A percentile compares a stretch with the other conserved stretches of the same genome.
phyloP scores from a whole-genome alignment of 352 stramenopile genomes.

The Saprolegnia diclina region DNA sequence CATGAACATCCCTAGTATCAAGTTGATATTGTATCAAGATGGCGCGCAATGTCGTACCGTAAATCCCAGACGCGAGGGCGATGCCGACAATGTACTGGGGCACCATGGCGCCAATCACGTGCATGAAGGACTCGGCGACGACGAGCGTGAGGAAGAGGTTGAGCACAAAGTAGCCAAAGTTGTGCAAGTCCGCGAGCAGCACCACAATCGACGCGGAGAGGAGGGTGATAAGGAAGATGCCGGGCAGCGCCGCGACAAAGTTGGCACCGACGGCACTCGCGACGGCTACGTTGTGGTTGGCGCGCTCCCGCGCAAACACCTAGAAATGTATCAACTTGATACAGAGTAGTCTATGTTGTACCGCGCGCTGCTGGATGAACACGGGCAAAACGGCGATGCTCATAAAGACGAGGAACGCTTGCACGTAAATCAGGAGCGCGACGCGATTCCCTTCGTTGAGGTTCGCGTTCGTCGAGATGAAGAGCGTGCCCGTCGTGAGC shows the following conservation, averaged over 20 bases:
- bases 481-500: conserved; percentile 68
- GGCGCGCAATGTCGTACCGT: too few species aligned
- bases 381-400: conserved; percentile 80
- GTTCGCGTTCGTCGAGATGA: conserved; percentile 44
- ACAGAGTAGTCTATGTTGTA: too few species aligned
- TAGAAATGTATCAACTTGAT: too few species aligned
- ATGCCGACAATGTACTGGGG: conserved; percentile 58
- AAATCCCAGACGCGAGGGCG: conserved; percentile 40
- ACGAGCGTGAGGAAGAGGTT: conserved; percentile 50
- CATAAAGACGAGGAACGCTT: conserved; percentile 87
- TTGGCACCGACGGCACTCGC: conserved; percentile 53
- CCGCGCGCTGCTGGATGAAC: conserved; percentile 69
- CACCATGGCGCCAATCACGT: conserved; percentile 40
- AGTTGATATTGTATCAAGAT: too few species aligned
- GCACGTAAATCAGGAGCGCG: conserved; percentile 75
- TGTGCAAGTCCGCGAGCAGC: conserved; percentile 34
- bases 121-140: conserved; percentile 43
- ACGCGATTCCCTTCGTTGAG: conserved; percentile 41
- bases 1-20: conserved; percentile 39
- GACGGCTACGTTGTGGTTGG: conserved; percentile 54
- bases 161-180: conserved; percentile 34
- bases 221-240: conserved; percentile 40
- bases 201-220: conserved; percentile 36
- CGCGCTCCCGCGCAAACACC: conserved; percentile 58
- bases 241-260: conserved; percentile 43